phyloP scores from a whole-genome alignment of 2,329 filamentous ascomycete species.

The Colletotrichum abscissum region DNA sequence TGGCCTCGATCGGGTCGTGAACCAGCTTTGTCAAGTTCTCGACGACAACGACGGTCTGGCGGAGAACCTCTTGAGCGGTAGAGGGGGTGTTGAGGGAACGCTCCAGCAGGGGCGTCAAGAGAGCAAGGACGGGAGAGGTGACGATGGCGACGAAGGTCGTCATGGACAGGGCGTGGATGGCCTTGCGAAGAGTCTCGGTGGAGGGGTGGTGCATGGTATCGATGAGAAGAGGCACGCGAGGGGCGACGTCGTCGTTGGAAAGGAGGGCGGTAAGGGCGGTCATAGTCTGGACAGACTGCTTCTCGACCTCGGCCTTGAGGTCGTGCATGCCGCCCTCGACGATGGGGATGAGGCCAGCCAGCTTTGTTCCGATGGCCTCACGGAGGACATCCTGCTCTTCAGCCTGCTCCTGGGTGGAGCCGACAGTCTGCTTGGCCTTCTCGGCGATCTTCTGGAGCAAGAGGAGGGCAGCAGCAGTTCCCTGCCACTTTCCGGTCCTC shows the following conservation, averaged over 20 bases:
- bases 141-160: conserved; percentile 99
- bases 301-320: conserved; percentile 87
- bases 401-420: conserved; percentile 83
- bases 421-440: conserved; percentile 88
- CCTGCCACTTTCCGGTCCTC: conserved; percentile 96
- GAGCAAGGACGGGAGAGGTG: conserved; percentile 92
- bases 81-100: conserved; percentile 91
- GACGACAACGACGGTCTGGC: conserved; percentile 95
- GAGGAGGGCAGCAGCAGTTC: conserved; percentile 86
- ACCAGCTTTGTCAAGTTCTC: conserved; percentile 99
- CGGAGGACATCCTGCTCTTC: conserved; percentile 89
- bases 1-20: conserved; percentile 92
- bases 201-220: conserved; percentile 97
- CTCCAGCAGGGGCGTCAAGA: conserved; percentile 94
- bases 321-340: conserved; percentile 97
- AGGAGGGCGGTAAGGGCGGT: conserved; percentile 87
- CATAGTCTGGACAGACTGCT: conserved; percentile 94
- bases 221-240: conserved; percentile 90
- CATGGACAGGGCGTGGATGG: conserved; percentile 94
- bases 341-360: conserved; percentile 89
- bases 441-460: conserved; percentile 94
- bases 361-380: conserved; percentile 88
- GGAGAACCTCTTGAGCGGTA: conserved; percentile 92
- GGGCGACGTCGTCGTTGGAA: conserved; percentile 96
- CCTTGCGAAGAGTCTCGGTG: conserved; percentile 88